A percentile compares a stretch with the other conserved stretches of the same genome.
These are phyloP conservation scores for Zygosaccharomyces gambellarensis DNA, from an alignment of 805 yeast species.

Conservation along the genomic window DNA sequence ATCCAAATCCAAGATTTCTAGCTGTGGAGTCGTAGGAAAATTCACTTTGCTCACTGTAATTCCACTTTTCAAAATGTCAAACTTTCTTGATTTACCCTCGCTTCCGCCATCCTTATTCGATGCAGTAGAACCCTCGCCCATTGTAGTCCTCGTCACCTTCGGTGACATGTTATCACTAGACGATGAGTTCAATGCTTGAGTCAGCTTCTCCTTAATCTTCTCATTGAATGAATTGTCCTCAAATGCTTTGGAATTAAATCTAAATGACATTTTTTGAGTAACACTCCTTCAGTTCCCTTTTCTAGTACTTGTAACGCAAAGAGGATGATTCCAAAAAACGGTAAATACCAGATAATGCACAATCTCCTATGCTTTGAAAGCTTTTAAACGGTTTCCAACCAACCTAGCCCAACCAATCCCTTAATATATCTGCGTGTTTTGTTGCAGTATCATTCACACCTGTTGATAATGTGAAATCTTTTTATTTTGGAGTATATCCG, in stretches of 20 bases:
- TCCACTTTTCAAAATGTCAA: constrained; percentile 30
- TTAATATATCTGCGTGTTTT: background rate
- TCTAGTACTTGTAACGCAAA: no score
- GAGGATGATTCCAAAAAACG: background rate
- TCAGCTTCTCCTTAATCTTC: constrained; percentile 26
- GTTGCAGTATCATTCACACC: background rate
- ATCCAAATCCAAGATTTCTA: constrained; percentile 34
- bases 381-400: background rate
- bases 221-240: constrained; percentile 31
- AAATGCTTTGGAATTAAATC: constrained; percentile 28
- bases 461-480: background rate
- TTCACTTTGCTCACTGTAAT: constrained; percentile 30
- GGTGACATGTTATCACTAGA: constrained; percentile 8
- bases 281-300: background rate
- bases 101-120: constrained; percentile 4
- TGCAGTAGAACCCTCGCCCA: constrained; percentile 4
- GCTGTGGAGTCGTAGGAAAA: constrained; percentile 30
- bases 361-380: background rate
- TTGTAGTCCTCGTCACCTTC: constrained; percentile 7
- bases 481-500: background rate
- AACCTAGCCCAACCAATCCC: background rate
- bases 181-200: constrained; percentile 25
- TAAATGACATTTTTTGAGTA: constrained; percentile 28
- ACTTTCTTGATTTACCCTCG: constrained; percentile 14
- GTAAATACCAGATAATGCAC: background rate